Evolutionary conservation across 306 rosid genomes (phyloP), one percentile per base, ranked within the genome.

Genomic region (Acacia crassicarpa): DNA sequence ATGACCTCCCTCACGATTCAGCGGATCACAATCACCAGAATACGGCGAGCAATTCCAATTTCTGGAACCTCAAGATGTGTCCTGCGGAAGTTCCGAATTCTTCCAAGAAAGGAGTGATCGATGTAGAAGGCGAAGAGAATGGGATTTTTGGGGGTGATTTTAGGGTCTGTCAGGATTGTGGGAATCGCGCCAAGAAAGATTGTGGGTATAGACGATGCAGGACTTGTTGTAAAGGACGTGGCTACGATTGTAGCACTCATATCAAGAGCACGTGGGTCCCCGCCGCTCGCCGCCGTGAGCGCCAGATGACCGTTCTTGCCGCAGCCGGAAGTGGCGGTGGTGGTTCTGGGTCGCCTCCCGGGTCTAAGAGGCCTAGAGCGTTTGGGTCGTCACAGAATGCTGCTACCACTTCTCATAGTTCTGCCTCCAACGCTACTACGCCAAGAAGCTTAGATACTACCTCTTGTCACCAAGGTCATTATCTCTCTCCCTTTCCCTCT

Each of bases 261-360:
- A 84, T 92, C 83, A 94, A 77, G 87, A 94, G 98, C 92, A 94
- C 98, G 80, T 94, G 97, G 98, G 84, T 89, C 3, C 89, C 94
- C 1, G 93, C 91, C 0, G 32, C 94, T 1, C 78, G 85, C 4
- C 84, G 98, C 53, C 85, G 97, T 6, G 93, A 89, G 43, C 84
- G 94, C 8, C 91, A 87, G 77, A 51, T 80, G 53, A 9, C 65
- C 75, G 56, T 56, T 77, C 85, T 17, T 32, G 51, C 77, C 6
- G 83, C 58, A 25, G 87, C 78, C 7, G 75, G 46, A 19, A 44
- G 77, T 0, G 4, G 53, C 6, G 74, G 11, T 48, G 91, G 62
- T 32, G 89, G 82, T 74, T 78, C 80, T 46, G 86, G 89, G 61
- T 84, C 88, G 40, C 84, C 92, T 75, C 85, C 92, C 19, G 91